Evolutionary conservation across 164 flowering plant species (phyloP).

Genomic region (Liriodendron chinense): DNA sequence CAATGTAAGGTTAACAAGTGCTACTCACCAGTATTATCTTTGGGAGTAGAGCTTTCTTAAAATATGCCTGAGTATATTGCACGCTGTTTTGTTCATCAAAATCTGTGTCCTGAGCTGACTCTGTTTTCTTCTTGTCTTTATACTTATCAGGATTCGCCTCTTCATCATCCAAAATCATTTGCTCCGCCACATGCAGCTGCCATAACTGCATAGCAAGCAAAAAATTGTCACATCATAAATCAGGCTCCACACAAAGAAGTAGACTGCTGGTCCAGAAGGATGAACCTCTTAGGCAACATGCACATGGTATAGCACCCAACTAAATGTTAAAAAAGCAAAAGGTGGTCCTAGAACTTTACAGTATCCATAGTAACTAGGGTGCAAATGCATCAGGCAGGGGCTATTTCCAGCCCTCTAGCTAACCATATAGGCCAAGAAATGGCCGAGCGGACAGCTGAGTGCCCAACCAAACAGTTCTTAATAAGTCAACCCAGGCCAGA

Average conservation of each 20-base stretch:
- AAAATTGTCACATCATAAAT: background rate
- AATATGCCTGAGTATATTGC: conserved; percentile 50
- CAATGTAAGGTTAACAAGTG: background rate
- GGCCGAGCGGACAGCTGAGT: too few relatives aligned
- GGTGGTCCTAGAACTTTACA: too few relatives aligned
- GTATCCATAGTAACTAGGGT: background rate
- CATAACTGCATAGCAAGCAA: conserved; percentile 63
- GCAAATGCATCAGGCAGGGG: background rate
- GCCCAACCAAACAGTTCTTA: too few relatives aligned
- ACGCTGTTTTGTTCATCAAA: conserved; percentile 64
- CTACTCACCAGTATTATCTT: conserved; percentile 65
- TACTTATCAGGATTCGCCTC: conserved; percentile 87
- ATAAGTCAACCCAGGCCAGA: too few relatives aligned
- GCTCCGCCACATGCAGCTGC: conserved; percentile 94
- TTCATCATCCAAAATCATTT: conserved; percentile 85
- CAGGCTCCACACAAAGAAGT: background rate
- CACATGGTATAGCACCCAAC: background rate
- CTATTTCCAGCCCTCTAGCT: too few relatives aligned
- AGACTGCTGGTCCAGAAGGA: background rate
- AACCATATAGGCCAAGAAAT: too few relatives aligned
- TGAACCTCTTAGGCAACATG: background rate
- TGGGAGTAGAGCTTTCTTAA: conserved; percentile 59
- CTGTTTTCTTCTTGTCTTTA: conserved; percentile 52
- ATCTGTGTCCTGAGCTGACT: conserved; percentile 55
- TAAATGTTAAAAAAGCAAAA: background rate